Evolutionary conservation across 169 alveolate species (phyloP).

Genomic region (Cardiosporidium cionae): DNA sequence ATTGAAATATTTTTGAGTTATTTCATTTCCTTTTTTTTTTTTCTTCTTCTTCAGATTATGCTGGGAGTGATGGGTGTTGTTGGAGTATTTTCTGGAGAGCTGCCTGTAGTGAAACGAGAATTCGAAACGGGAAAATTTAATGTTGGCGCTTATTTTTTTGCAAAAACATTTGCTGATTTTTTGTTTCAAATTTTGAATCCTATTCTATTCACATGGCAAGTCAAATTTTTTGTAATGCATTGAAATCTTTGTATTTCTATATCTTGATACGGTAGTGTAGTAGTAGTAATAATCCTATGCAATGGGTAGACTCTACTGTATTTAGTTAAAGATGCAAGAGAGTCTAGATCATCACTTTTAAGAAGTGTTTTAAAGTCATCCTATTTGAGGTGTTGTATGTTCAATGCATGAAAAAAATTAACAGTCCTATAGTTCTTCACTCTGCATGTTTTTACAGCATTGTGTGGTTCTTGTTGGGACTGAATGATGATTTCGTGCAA

Average conservation of each 20-base stretch:
- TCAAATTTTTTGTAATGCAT: too few species aligned
- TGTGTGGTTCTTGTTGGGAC: conserved; percentile 23
- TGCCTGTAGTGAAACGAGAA: conserved; percentile 27
- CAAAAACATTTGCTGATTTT: conserved; percentile 24
- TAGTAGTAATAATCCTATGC: too few species aligned
- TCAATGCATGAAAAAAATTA: background rate
- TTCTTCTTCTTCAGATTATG: conserved; percentile 19
- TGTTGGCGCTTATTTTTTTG: conserved; percentile 24
- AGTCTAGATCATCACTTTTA: background rate
- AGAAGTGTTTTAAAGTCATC: background rate
- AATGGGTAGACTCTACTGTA: too few species aligned
- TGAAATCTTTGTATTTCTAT: too few species aligned
- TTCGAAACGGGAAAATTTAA: conserved; percentile 23
- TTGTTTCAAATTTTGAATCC: conserved; percentile 27
- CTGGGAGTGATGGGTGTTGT: conserved; percentile 27
- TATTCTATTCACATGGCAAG: conserved; percentile 26
- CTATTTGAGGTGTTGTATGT: background rate
- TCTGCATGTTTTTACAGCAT: conserved; percentile 1
- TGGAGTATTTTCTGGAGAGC: conserved; percentile 29
- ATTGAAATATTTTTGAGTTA: too few species aligned
- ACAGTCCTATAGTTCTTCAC: background rate
- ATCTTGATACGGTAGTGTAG: too few species aligned
- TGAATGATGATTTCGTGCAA: conserved; percentile 19
- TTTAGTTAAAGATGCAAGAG: too few species aligned
- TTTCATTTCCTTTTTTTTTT: too few species aligned